phyloP scores from a whole-genome alignment of 2,329 filamentous ascomycete species.

The Diaporthe sp. region DNA sequence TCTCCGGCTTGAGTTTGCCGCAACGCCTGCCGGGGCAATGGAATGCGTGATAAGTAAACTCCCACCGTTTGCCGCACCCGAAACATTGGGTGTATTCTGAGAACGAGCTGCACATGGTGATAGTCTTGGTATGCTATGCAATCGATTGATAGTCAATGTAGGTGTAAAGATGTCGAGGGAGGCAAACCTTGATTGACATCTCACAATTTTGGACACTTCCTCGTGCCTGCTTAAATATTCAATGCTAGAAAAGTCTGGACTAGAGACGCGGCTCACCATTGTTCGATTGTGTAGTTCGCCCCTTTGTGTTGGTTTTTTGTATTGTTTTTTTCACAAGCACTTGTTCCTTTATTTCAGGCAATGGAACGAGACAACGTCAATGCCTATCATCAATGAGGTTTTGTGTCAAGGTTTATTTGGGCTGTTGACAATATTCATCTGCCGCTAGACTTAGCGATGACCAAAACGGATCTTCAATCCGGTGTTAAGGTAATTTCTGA shows the following conservation, averaged over 20 bases:
- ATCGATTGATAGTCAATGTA: not conserved
- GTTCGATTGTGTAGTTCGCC: not conserved
- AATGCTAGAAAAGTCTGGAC: not conserved
- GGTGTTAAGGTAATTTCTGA: not conserved
- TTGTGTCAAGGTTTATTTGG: not conserved
- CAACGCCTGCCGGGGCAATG: conserved; percentile 7
- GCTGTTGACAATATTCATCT: not conserved
- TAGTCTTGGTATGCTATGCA: not conserved
- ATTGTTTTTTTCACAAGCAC: not conserved
- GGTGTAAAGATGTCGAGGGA: not conserved
- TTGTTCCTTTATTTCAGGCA: not conserved
- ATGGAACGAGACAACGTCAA: not conserved
- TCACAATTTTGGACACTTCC: not conserved
- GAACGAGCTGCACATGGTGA: conserved; percentile 11
- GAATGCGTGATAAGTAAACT: not conserved
- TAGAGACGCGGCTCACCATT: not conserved
- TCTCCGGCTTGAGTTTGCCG: not conserved
- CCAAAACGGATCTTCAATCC: not conserved
- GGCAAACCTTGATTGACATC: not conserved
- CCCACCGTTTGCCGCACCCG: conserved; percentile 12
- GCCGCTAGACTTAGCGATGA: not conserved
- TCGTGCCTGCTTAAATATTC: not conserved
- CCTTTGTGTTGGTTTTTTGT: not conserved
- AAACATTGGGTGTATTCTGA: conserved; percentile 11
- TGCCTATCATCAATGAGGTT: not conserved